Base-by-base conservation (phyloP, 805 yeast species). In the Kodamaea leandrae region DNA sequence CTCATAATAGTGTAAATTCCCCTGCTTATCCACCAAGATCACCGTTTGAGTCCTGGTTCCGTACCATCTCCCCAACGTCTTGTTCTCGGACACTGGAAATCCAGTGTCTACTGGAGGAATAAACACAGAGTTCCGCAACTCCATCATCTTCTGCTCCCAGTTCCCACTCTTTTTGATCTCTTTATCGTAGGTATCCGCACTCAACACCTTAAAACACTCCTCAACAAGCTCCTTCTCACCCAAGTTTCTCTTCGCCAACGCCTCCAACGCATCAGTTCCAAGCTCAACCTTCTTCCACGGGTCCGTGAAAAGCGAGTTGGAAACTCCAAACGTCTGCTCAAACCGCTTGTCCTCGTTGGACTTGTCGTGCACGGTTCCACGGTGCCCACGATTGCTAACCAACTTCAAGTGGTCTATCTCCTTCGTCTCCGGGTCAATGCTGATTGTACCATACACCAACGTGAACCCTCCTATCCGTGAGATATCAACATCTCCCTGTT, bases 1-100 rank as follows among this genome's bases (percentile, higher is more conserved):
- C 55, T 89, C 96, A 10, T 75, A 64, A 58, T 84, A 86, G 36
- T 74, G 73, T 15, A 84, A 61, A 9, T 26, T 63, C 42, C 52
- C 86, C 71, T 28, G 53, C 43, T 68, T 72, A 53, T 77, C 78
- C 7, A 85, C 70, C 16, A 86, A 51, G 3, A 88, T 70, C 2
- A 88, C 75, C 0, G 95, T 87, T 58, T 89, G 96, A 0, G 96
- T 86, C 41, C 96, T 65, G 0, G 97, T 89, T 0, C 96, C 96
- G 55, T 88, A 90, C 52, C 69, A 80, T 16, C 67, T 60, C 0
- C 88, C 87, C 14, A 37, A 17, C 2, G 36, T 37, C 10, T 29
- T 30, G 25, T 21, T 37, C n/a, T 21, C 25, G 10, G 27, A 3
- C 12, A 32, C 36, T 13, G 19, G 24, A 23, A 37, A 37, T 5